These are phyloP conservation scores for Cicer chorassanicum DNA, from an alignment of 306 rosid genomes.

Conservation along the genomic window DNA sequence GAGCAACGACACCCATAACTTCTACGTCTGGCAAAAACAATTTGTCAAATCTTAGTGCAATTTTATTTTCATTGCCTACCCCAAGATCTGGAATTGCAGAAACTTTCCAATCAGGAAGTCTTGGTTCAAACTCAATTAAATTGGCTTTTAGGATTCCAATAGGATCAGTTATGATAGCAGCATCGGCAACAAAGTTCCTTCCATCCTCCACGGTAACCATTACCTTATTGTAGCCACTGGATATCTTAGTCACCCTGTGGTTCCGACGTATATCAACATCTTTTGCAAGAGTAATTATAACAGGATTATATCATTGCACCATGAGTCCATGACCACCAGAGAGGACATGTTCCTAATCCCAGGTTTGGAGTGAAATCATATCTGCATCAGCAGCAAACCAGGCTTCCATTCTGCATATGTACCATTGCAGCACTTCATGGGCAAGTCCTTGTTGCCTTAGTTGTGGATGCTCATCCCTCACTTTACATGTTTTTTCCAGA, in stretches of 20 bases:
- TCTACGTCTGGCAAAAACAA: slow-evolving; percentile 84
- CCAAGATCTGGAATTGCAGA: slow-evolving; percentile 78
- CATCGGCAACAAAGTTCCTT: slow-evolving; percentile 60
- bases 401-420: slow-evolving; percentile 81
- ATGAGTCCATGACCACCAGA: slow-evolving; percentile 88
- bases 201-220: slow-evolving; percentile 69
- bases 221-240: slow-evolving; percentile 63
- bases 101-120: slow-evolving; percentile 73
- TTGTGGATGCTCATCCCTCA: slow-evolving; percentile 73
- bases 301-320: slow-evolving; percentile 78
- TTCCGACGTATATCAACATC: slow-evolving; percentile 66
- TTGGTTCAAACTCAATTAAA: slow-evolving; percentile 68
- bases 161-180: slow-evolving; percentile 66
- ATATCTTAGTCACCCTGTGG: slow-evolving; percentile 64
- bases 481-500: slow-evolving; percentile 69
- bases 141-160: slow-evolving; percentile 75
- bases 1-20: slow-evolving; percentile 70
- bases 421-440: slow-evolving; percentile 77
- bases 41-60: slow-evolving; percentile 62
- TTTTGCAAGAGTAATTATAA: slow-evolving; percentile 73
- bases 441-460: slow-evolving; percentile 75
- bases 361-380: slow-evolving; percentile 71
- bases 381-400: slow-evolving; percentile 91
- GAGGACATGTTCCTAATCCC: slow-evolving; percentile 87
- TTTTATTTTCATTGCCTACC: slow-evolving; percentile 80